phyloP scores from a whole-genome alignment of 2,329 filamentous ascomycete species.

The Lojkania enalia region DNA sequence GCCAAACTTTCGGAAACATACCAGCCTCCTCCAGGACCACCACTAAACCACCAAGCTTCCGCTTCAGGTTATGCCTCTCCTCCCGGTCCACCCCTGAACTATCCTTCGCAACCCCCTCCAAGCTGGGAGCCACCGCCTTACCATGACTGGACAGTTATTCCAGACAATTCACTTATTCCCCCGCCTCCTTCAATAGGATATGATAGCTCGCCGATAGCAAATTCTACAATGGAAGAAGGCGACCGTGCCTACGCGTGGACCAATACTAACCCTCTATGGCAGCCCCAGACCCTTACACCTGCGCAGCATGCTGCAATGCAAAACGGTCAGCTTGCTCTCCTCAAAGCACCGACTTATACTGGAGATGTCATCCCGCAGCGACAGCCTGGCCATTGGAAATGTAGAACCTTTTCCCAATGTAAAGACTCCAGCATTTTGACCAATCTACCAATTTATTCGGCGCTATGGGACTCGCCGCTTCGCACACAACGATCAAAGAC shows the following conservation, averaged over 20 bases:
- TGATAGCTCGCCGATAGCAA: constrained; percentile 68
- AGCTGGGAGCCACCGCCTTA: constrained; percentile 57
- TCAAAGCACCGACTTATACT: constrained; percentile 34
- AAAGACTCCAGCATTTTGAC: constrained; percentile 67
- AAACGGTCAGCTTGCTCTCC: constrained; percentile 53
- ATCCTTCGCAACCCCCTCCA: constrained; percentile 38
- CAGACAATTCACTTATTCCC: constrained; percentile 72
- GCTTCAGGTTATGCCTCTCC: constrained; percentile 26
- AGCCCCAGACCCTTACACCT: constrained; percentile 56
- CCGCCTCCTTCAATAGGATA: constrained; percentile 71
- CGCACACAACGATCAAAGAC: constrained; percentile 56
- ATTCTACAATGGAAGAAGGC: constrained; percentile 67
- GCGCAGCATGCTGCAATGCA: constrained; percentile 54
- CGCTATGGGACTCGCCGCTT: constrained; percentile 62
- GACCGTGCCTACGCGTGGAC: constrained; percentile 70
- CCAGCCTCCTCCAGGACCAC: constrained; percentile 33
- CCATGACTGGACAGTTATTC: constrained; percentile 74
- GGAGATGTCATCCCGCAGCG: constrained; percentile 53
- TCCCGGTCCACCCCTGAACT: constrained; percentile 28
- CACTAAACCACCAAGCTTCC: constrained; percentile 24
- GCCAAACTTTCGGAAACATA: constrained; percentile 9
- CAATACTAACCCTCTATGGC: constrained; percentile 59
- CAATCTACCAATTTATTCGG: constrained; percentile 70
- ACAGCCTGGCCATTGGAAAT: constrained; percentile 46
- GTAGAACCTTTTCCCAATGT: constrained; percentile 49